Evolutionary conservation across 805 yeast genomes (phyloP).

Genomic region (Yarrowia sp.): DNA sequence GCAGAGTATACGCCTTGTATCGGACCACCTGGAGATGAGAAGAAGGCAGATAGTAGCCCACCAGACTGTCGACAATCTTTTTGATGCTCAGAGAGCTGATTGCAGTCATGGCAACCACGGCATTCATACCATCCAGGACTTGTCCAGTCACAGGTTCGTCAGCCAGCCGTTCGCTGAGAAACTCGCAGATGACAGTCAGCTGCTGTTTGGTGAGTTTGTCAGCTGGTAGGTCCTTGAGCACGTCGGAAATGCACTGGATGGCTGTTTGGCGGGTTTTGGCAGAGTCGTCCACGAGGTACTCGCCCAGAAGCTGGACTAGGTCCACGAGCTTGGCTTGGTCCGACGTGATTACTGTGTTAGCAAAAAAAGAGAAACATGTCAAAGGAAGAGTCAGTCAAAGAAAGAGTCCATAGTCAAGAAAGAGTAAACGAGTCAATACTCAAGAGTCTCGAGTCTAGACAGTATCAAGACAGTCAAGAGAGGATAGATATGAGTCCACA

Average conservation of each 20-base stretch:
- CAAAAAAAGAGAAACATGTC: no score
- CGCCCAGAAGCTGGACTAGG: conserved; percentile 58
- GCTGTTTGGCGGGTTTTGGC: conserved; percentile 48
- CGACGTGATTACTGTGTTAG: conserved; percentile 29
- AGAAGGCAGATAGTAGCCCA: conserved; percentile 39
- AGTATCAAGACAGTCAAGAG: no score
- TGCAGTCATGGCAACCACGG: conserved; percentile 52
- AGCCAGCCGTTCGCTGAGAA: conserved; percentile 62
- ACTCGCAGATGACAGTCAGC: conserved; percentile 42
- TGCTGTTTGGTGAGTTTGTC: conserved; percentile 40
- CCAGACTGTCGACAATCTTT: conserved; percentile 34
- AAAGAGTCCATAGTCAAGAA: no score
- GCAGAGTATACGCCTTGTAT: conserved; percentile 51
- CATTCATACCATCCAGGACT: conserved; percentile 52
- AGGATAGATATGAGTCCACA: no score
- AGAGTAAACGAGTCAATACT: no score
- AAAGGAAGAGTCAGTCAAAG: no score
- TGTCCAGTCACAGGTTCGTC: conserved; percentile 56
- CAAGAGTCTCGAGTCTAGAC: no score
- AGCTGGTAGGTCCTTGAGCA: conserved; percentile 37
- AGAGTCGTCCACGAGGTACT: conserved; percentile 58
- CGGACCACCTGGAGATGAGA: conserved; percentile 13
- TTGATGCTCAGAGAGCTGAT: conserved; percentile 40
- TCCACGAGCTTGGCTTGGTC: conserved; percentile 44
- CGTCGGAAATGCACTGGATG: conserved; percentile 42